These are phyloP conservation scores for Abrus pulchellus DNA, from an alignment of 306 rosid species.

Conservation along the genomic window DNA sequence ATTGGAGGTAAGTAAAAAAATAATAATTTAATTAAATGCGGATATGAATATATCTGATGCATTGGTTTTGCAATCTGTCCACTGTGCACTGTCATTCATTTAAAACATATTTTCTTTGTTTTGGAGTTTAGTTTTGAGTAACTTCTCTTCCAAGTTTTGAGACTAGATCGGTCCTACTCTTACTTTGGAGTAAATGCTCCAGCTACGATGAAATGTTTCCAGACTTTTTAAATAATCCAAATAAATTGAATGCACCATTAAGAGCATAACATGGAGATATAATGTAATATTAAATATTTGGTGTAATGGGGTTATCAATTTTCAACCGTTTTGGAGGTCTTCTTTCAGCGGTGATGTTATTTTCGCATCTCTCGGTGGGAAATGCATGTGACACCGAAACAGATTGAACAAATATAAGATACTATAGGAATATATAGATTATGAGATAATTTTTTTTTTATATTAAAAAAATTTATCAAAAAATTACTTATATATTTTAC, in stretches of 20 bases:
- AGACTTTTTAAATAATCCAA: not conserved
- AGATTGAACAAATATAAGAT: too few species aligned
- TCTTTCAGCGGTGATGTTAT: too few species aligned
- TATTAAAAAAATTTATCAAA: too few species aligned
- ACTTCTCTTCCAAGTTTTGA: slow-evolving; percentile 33
- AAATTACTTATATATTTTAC: too few species aligned
- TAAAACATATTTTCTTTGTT: slow-evolving; percentile 14
- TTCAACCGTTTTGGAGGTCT: slow-evolving; percentile 8
- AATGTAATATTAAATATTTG: not conserved
- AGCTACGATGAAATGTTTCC: slow-evolving; percentile 47
- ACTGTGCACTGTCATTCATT: not conserved
- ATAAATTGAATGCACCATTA: slow-evolving; percentile 12
- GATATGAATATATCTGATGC: slow-evolving; percentile 42
- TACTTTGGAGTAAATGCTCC: slow-evolving; percentile 62
- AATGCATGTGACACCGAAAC: too few species aligned
- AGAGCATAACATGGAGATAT: not conserved
- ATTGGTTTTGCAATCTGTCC: slow-evolving; percentile 50
- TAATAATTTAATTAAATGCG: not conserved
- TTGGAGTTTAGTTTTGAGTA: slow-evolving; percentile 56
- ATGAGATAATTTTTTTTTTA: too few species aligned
- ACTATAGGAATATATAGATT: too few species aligned
- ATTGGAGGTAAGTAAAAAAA: slow-evolving; percentile 77
- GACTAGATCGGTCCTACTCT: slow-evolving; percentile 48
- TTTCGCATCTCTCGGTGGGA: too few species aligned
- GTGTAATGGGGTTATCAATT: not conserved